Base-by-base conservation (phyloP, 306 rosid genomes). In the Hippophae tibetana region DNA sequence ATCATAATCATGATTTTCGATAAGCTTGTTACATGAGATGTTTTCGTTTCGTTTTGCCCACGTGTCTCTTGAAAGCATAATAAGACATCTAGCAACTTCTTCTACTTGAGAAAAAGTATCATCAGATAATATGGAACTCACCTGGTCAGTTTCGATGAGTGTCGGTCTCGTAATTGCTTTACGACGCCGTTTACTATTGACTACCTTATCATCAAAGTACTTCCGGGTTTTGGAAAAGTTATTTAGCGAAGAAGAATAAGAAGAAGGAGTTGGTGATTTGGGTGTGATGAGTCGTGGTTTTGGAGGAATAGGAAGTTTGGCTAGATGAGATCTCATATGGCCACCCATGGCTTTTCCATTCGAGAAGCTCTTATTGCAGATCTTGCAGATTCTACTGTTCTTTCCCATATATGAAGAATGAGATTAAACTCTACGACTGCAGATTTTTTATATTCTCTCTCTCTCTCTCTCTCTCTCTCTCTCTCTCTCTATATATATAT, bases 271-370 rank as follows among this genome's bases (percentile, higher is more conserved):
- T 38, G 52, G 13, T 27, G 38, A 27, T 27, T 27, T 27, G 13
- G 56, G 52, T 5, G 44, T 18, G 43, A 13, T 8, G 7, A 18
- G 69, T 5, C n/a, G 50, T 41, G 59, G 69, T 42, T 76, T 74
- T 3, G 75, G 71, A 47, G 81, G 84, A 48, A 88, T 7, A 2
- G 81, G 72, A 43, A 68, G 65, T 51, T 46, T 79, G 51, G 61
- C 71, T 1, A 77, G 56, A 61, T 89, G 94, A 56, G 96, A 69
- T 70, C 82, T 81, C 90, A 85, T 77, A 76, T 89, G 97, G 6
- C 97, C 90, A 3, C 97, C 89, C 62, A 81, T 55, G 61, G 89
- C 86, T 71, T 77, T 85, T 43, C 82, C 90, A 47, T 45, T 76
- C 3, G 80, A 10, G 63, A 76, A 85, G 26, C 66, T n/a, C 76